phyloP scores from a whole-genome alignment of 768 basidiomycete genomes.

The Mrakia frigida region DNA sequence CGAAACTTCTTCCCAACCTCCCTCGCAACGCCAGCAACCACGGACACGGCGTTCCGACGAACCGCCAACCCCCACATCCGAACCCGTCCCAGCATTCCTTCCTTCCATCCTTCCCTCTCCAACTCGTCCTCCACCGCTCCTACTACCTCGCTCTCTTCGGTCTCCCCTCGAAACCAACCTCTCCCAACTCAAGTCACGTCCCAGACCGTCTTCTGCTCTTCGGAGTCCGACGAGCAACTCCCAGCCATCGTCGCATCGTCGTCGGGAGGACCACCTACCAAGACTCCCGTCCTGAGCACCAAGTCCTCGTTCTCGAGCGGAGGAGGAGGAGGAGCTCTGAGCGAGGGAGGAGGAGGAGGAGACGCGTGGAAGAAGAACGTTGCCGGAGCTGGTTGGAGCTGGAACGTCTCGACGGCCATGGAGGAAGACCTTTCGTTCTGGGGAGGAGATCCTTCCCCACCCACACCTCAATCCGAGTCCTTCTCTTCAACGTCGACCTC shows the following conservation, averaged over 20 bases:
- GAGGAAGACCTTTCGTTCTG: slow-evolving; percentile 10
- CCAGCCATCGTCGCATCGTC: neutral
- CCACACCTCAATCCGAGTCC: neutral
- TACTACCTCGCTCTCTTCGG: neutral
- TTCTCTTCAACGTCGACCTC: neutral
- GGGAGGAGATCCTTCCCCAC: neutral
- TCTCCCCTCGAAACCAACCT: slow-evolving; percentile 1
- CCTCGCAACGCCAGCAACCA: neutral
- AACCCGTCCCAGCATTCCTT: neutral
- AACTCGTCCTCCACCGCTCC: neutral
- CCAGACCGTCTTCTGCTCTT: slow-evolving; percentile 10
- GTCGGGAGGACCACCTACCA: too few relatives aligned
- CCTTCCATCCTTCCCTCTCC: neutral
- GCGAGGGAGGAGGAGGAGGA: neutral
- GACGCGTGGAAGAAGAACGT: slow-evolving; percentile 10
- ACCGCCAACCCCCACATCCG: neutral
- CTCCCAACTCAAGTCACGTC: slow-evolving; percentile 6
- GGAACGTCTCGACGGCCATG: slow-evolving; percentile 6
- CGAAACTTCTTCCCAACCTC: slow-evolving; percentile 5
- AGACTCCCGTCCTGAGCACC: slow-evolving; percentile 3
- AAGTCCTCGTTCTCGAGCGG: slow-evolving; percentile 9
- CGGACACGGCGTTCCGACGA: neutral
- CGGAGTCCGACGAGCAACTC: neutral
- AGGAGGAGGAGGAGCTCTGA: neutral
- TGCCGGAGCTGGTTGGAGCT: neutral